phyloP scores from a whole-genome alignment of 2,329 filamentous ascomycete species.

The Phoma herbarum region DNA sequence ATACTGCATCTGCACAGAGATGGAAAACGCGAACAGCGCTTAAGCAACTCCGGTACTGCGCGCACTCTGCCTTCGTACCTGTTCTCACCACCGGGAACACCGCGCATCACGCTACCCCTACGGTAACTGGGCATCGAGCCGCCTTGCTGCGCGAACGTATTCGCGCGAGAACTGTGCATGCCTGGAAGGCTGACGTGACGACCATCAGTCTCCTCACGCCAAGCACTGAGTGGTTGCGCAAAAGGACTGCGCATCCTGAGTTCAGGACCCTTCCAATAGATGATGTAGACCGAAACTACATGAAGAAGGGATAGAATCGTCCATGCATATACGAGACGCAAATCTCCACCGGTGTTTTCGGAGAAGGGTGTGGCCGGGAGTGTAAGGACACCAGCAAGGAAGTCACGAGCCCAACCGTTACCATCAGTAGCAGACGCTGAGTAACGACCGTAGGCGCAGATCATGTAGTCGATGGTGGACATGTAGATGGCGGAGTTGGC shows the following conservation, averaged over 20 bases:
- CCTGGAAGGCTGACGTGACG: too few species aligned
- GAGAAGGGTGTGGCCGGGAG: constrained; percentile 71
- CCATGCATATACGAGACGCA: constrained; percentile 59
- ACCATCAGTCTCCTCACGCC: constrained; percentile 44
- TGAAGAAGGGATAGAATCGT: constrained; percentile 63
- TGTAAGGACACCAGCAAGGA: constrained; percentile 76
- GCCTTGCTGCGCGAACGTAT: too few species aligned
- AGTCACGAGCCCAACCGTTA: constrained; percentile 78
- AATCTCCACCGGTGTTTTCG: constrained; percentile 55
- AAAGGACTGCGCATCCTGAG: constrained; percentile 64
- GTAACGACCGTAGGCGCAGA: constrained; percentile 77
- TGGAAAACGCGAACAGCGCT: too few species aligned
- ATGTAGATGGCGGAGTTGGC: constrained; percentile 78
- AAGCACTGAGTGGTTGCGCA: constrained; percentile 57
- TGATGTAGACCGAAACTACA: constrained; percentile 55
- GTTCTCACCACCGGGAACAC: too few species aligned
- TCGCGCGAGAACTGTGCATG: too few species aligned
- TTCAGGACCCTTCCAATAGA: constrained; percentile 63
- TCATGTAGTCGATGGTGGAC: constrained; percentile 83
- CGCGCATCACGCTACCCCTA: too few species aligned
- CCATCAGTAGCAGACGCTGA: constrained; percentile 79
- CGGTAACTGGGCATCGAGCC: too few species aligned
- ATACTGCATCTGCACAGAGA: too few species aligned
- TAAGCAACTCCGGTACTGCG: too few species aligned
- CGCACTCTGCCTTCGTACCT: too few species aligned